These are phyloP conservation scores for Tinospora cordifolia DNA, from an alignment of 164 flowering plant genomes.

Conservation along the genomic window DNA sequence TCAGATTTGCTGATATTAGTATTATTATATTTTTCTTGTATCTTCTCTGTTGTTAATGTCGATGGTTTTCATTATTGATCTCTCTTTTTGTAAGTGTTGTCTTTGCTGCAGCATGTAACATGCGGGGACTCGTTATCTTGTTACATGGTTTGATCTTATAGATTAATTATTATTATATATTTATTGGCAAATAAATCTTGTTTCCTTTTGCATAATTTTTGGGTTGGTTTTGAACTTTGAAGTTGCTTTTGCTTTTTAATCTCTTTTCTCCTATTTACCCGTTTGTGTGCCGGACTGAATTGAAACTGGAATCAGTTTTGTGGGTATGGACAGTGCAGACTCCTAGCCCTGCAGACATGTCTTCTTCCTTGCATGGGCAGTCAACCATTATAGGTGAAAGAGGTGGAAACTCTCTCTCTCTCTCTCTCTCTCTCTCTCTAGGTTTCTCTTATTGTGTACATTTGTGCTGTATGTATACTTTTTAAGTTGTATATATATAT, in stretches of 20 bases:
- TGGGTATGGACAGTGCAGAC: background rate
- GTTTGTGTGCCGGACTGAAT: conserved; percentile 14
- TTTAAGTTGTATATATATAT: too few relatives aligned
- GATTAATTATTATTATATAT: background rate
- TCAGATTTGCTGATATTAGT: background rate
- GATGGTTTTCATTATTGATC: background rate
- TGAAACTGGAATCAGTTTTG: conserved; percentile 5
- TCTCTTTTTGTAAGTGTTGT: background rate
- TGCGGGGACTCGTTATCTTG: background rate
- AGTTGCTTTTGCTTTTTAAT: conserved; percentile 5
- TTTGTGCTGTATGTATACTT: background rate
- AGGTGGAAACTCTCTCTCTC: background rate
- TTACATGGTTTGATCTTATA: too few relatives aligned
- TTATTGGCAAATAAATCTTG: background rate
- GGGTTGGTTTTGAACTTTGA: conserved; percentile 23
- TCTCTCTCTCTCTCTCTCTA: conserved; percentile 7
- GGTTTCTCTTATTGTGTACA: background rate
- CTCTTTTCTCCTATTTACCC: conserved; percentile 22
- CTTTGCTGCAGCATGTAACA: background rate
- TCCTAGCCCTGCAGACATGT: background rate
- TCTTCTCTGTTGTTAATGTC: background rate
- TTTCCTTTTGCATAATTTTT: conserved; percentile 7
- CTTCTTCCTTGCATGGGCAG: conserved; percentile 14
- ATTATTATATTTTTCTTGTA: background rate
- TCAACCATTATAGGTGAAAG: background rate